A percentile compares a stretch with the other conserved stretches of the same genome.
Conservation (phyloP, 768 basidiomycete species). For the Pleurotus djamor region DNA sequence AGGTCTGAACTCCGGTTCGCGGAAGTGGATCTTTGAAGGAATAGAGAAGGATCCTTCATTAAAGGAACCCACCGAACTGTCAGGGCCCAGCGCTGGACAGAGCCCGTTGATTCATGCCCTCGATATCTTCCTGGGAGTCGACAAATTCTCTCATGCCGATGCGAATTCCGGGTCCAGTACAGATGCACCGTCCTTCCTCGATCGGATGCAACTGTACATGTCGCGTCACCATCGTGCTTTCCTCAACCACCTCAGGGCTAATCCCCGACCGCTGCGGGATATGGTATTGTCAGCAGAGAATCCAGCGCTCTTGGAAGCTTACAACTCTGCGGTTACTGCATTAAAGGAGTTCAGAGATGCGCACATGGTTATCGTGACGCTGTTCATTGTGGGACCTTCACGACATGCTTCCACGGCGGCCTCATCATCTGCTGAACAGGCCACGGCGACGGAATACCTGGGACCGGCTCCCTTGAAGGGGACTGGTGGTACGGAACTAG, state of each 20-base stretch:
- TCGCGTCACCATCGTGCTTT: constrained; percentile 80
- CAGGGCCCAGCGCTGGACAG: constrained; percentile 85
- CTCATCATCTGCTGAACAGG: constrained; percentile 9
- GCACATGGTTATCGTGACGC: constrained; percentile 72
- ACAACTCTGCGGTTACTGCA: constrained; percentile 61
- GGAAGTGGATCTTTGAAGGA: constrained; percentile 60
- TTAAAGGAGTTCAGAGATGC: constrained; percentile 74
- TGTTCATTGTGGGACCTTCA: constrained; percentile 79
- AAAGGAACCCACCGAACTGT: constrained; percentile 51
- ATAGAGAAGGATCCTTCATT: constrained; percentile 42
- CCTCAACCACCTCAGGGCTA: constrained; percentile 59
- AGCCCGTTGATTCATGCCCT: constrained; percentile 76
- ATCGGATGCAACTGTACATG: constrained; percentile 82
- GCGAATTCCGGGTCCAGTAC: constrained; percentile 18
- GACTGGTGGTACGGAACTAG: constrained; percentile 78
- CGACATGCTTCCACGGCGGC: constrained; percentile 24
- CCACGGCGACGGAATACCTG: constrained; percentile 16
- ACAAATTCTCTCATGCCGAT: constrained; percentile 38
- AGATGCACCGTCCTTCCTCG: constrained; percentile 43
- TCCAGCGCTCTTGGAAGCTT: constrained; percentile 43
- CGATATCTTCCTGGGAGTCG: constrained; percentile 73
- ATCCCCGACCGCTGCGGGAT: constrained; percentile 58
- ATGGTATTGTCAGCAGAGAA: constrained; percentile 38
- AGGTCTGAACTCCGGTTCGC: constrained; percentile 56
- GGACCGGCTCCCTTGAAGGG: constrained; percentile 44